Evolutionary conservation across 805 yeast species (phyloP), one percentile per base, ranked within the genome.

Genomic region (Kurtzmaniella fragi): DNA sequence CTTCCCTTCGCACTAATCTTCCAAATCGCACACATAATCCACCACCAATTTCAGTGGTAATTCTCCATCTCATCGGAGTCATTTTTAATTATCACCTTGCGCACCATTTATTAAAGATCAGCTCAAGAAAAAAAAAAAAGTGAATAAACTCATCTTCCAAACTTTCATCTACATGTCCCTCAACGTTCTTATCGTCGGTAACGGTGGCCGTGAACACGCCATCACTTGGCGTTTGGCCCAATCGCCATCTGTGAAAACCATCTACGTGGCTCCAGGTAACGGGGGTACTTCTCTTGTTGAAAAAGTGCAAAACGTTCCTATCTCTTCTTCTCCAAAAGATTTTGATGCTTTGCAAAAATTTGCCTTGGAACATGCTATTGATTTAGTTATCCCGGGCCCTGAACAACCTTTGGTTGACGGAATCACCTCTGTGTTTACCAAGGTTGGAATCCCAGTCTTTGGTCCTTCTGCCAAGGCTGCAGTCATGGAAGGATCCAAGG

Each of bases 151-250:
- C 25, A 20, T 20, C 25, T 20, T 20, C 25, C 7, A 20, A 20
- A 20, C 25, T 20, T 20, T 32, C 17, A 4, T 36, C 11, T 23
- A 7, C 9, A 36, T 36, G 39, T 36, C 39, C 10, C 33, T 62
- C 42, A 87, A 84, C 60, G 64, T 93, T 49, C 79, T 93, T 45
- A 82, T 93, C 48, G 76, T 93, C 50, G 99, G 99, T 55, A 88
- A 85, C 67, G 99, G 99, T 60, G 99, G 99, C 50, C 89, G 99
- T 72, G 99, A 93, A 66, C 97, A 93, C 61, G 98, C 98, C 39
- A 74, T 93, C 44, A 85, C 87, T 12, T 90, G 96, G 96, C 86
- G 84, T 57, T 74, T 93, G 47, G 67, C 84, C 25, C 91, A 89
- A 63, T 87, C 96, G 28, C 65, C 78, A 29, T 62, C 75, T 33